Evolutionary conservation across 2,329 filamentous ascomycete genomes (phyloP).

Genomic region (Colletotrichum godetiae): DNA sequence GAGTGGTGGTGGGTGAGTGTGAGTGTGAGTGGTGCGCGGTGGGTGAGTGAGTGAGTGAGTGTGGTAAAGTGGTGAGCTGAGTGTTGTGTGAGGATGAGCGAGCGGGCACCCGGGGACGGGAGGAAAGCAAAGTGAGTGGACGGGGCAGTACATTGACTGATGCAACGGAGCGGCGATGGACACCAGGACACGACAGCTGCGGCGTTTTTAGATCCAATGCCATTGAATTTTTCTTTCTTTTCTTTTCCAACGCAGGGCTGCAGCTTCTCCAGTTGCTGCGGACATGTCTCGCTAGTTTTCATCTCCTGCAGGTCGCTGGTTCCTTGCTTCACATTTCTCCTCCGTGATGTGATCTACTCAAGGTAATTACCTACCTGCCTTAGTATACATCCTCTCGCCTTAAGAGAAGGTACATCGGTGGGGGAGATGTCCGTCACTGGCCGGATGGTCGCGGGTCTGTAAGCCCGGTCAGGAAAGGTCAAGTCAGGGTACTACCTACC

Average conservation of each 20-base stretch:
- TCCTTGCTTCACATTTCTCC: slow-evolving; percentile 13
- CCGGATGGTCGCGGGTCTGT: neutral
- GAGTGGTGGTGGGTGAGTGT: neutral
- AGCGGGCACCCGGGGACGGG: slow-evolving; percentile 5
- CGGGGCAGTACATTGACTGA: neutral
- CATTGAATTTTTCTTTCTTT: neutral
- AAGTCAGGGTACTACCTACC: neutral
- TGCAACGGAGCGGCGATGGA: neutral
- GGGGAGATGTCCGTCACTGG: neutral
- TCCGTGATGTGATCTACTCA: neutral
- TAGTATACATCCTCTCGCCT: slow-evolving; percentile 12
- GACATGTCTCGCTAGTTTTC: slow-evolving; percentile 19
- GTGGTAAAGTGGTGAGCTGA: neutral
- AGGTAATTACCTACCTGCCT: neutral
- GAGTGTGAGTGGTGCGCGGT: neutral
- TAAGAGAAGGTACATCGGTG: neutral
- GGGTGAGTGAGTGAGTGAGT: neutral
- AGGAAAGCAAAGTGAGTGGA: slow-evolving; percentile 9
- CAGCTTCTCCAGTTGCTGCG: slow-evolving; percentile 10
- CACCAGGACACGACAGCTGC: neutral
- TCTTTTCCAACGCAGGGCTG: slow-evolving; percentile 15
- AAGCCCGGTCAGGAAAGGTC: neutral
- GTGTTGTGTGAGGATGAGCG: neutral
- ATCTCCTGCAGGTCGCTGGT: slow-evolving; percentile 14
- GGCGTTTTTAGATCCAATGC: neutral